Percentiles rank a stretch among this genome's conserved stretches.
Evolutionary conservation across 768 basidiomycete species (phyloP).

Genomic region (Cantharellus cinnabarinus): DNA sequence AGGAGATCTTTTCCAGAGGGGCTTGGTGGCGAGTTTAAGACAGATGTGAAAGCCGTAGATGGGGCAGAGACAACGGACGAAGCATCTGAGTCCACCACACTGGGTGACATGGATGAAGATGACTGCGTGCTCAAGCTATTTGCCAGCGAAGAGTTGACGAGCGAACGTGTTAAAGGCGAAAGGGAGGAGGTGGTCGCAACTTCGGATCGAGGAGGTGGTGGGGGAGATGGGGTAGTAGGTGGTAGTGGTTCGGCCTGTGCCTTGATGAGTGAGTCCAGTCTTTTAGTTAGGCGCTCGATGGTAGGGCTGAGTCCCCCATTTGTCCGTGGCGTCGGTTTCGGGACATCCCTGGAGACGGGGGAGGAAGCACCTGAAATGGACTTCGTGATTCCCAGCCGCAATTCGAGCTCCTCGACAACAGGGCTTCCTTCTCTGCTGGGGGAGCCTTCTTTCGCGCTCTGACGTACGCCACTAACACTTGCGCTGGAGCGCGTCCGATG

Average conservation of each 20-base stretch:
- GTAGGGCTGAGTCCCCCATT: not conserved
- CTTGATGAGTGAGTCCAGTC: not conserved
- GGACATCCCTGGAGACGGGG: not conserved
- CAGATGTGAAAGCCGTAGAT: not conserved
- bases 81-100: not conserved
- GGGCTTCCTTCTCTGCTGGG: slow-evolving; percentile 33
- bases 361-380: too few relatives aligned
- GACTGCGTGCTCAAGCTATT: not conserved
- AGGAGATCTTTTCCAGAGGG: not conserved
- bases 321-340: not conserved
- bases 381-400: slow-evolving; percentile 29
- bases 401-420: slow-evolving; percentile 42
- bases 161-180: not conserved
- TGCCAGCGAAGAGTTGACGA: not conserved
- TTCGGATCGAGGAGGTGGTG: not conserved
- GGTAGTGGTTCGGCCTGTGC: not conserved
- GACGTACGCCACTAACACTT: not conserved
- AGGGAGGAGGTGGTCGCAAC: not conserved
- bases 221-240: not conserved
- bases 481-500: not conserved
- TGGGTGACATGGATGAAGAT: not conserved
- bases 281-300: not conserved
- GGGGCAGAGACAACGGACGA: not conserved
- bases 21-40: not conserved
- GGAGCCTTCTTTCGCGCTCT: not conserved